Evolutionary conservation across 2,329 filamentous ascomycete species (phyloP), one percentile per base, ranked within the genome.

Genomic region (Nemania bipapillata): DNA sequence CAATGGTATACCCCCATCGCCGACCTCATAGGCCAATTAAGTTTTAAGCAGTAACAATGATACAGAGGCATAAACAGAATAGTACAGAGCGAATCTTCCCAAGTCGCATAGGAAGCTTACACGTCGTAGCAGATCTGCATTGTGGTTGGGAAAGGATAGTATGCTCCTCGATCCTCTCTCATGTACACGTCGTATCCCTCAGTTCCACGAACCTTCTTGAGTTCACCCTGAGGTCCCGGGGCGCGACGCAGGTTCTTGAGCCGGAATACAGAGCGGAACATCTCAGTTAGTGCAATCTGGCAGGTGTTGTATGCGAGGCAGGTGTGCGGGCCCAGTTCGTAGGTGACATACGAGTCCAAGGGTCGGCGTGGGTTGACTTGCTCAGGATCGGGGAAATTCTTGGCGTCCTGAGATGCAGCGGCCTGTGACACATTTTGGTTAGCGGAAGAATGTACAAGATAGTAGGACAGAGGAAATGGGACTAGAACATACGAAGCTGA

Each of bases 201-300:
- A 0, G 83, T 81, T 8, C 83, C 82, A 0, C 82, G 79, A 1
- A 92, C 83, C 81, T 87, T 90, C 83, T 92, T 92, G 71, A 93
- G 77, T 75, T 88, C 81, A 0, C 91, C 91, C 79, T 91, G 88
- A 0, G 86, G 80, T 0, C 91, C 91, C 0, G 86, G 81, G 0
- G 87, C 89, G 32, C 89, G 83, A 5, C 88, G 82, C 11, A 94
- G 77, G 62, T 88, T 89, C 72, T 86, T 83, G 72, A 88, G 82
- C 66, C 84, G 81, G 74, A 90, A 91, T 1, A 92, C 80, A 0
- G 86, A 86, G 55, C 91, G 87, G 78, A 93, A 86, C 83, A 93
- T 90, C 71, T 90, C 87, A 0, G 87, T 87, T 66, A 94, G 80
- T 0, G 88, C 90, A 1, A 88, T 83, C 69, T 89, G 84, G 75